Evolutionary conservation across 495 filamentous ascomycete genomes (phyloP).

Genomic region (Collariella sp.): DNA sequence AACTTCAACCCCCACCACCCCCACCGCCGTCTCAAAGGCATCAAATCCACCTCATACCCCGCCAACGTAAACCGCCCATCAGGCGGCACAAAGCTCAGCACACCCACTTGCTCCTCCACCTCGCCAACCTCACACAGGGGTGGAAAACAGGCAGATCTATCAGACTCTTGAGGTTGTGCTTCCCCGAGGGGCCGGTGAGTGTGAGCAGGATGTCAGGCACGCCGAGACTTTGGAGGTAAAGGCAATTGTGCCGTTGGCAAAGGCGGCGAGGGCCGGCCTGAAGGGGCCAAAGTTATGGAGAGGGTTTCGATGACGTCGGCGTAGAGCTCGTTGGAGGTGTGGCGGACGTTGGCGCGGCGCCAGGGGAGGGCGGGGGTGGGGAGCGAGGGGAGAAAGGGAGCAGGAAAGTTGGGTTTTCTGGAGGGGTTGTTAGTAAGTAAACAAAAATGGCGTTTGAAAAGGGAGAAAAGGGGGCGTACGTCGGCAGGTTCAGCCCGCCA

Average conservation of each 20-base stretch:
- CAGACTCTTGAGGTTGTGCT: slow-evolving; percentile 58
- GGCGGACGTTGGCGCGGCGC: slow-evolving; percentile 84
- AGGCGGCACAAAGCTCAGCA: slow-evolving; percentile 89
- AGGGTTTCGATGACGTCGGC: slow-evolving; percentile 92
- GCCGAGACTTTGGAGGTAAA: slow-evolving; percentile 94
- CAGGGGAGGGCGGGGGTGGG: slow-evolving; percentile 56
- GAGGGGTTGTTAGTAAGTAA: background rate
- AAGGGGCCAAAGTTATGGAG: slow-evolving; percentile 78
- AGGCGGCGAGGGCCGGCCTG: slow-evolving; percentile 78
- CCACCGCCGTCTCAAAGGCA: slow-evolving; percentile 43
- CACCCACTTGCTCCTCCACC: slow-evolving; percentile 84
- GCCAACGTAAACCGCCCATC: slow-evolving; percentile 93
- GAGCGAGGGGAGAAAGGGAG: slow-evolving; percentile 30
- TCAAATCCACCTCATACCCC: slow-evolving; percentile 87
- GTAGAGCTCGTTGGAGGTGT: slow-evolving; percentile 95
- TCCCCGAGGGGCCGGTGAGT: slow-evolving; percentile 68
- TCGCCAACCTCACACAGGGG: slow-evolving; percentile 78
- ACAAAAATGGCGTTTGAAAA: background rate
- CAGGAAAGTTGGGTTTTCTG: slow-evolving; percentile 14
- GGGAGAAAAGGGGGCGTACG: slow-evolving; percentile 35
- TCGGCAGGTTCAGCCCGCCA: slow-evolving; percentile 75
- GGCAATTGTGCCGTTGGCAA: slow-evolving; percentile 86
- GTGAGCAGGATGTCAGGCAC: slow-evolving; percentile 81
- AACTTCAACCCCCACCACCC: slow-evolving; percentile 47
- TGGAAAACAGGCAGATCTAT: slow-evolving; percentile 93